A percentile compares a stretch with the other conserved stretches of the same genome.
phyloP scores from a whole-genome alignment of 2,329 filamentous ascomycete genomes.

The Pyricularia sp. region DNA sequence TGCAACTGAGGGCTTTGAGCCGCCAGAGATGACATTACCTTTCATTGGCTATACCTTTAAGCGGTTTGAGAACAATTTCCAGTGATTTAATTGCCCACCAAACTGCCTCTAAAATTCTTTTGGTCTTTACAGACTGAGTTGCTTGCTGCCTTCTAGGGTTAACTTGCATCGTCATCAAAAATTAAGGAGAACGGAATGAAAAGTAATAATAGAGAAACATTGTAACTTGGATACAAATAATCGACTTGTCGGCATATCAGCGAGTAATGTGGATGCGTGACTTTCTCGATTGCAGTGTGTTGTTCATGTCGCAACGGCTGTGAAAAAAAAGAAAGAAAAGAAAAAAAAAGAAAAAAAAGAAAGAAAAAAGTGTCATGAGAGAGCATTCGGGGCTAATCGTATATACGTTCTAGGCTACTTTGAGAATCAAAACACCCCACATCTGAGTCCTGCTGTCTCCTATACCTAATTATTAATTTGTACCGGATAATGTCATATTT shows the following conservation, averaged over 20 bases:
- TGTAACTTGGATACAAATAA: not conserved
- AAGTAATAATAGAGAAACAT: not conserved
- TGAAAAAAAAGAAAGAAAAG: too few relatives aligned
- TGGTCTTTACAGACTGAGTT: not conserved
- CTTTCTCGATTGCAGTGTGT: not conserved
- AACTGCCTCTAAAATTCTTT: not conserved
- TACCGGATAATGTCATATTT: not conserved
- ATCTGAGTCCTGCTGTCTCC: not conserved
- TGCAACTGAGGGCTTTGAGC: not conserved
- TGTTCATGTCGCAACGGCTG: not conserved
- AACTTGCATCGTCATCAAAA: not conserved
- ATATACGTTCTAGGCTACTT: not conserved
- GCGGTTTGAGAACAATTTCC: slow-evolving; percentile 13
- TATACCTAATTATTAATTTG: not conserved
- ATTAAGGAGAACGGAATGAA: not conserved
- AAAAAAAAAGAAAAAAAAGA: too few relatives aligned
- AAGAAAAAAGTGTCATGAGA: too few relatives aligned
- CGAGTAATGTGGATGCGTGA: not conserved
- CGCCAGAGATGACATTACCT: slow-evolving; percentile 14
- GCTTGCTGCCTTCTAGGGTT: too few relatives aligned
- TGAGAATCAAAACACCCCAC: not conserved
- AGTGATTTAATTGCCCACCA: not conserved
- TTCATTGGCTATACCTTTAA: slow-evolving; percentile 17
- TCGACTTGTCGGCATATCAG: not conserved
- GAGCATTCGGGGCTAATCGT: not conserved